These are phyloP conservation scores for Passiflora organensis DNA, from an alignment of 345 rosid genomes.

Conservation along the genomic window DNA sequence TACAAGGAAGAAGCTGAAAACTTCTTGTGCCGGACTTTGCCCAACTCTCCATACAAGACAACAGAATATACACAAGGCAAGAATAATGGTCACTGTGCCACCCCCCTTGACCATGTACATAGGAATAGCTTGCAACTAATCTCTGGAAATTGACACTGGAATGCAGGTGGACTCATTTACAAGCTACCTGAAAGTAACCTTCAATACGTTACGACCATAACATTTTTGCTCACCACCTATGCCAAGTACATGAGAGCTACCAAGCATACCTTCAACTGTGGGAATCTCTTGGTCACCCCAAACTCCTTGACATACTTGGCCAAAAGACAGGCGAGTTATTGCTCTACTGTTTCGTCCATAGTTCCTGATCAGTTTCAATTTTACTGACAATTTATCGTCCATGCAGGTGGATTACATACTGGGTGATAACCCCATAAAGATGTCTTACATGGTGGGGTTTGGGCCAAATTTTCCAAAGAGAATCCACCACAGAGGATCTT, in stretches of 20 bases:
- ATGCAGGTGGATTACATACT: slow-evolving; percentile 68
- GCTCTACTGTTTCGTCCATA: too few species aligned
- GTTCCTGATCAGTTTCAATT: background rate
- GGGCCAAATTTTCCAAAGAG: slow-evolving; percentile 60
- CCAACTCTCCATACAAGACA: slow-evolving; percentile 63
- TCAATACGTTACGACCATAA: slow-evolving; percentile 79
- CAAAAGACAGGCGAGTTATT: slow-evolving; percentile 49
- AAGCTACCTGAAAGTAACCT: slow-evolving; percentile 71
- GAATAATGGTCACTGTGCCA: too few species aligned
- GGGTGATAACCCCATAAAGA: slow-evolving; percentile 60
- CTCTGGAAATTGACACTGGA: too few species aligned
- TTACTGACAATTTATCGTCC: background rate
- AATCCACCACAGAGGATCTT: slow-evolving; percentile 85
- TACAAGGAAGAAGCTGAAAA: slow-evolving; percentile 65
- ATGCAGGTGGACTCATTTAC: slow-evolving; percentile 77
- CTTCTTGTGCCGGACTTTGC: slow-evolving; percentile 85
- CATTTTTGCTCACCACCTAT: slow-evolving; percentile 78
- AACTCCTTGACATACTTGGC: slow-evolving; percentile 45
- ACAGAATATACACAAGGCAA: slow-evolving; percentile 87
- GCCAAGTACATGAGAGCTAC: slow-evolving; percentile 72
- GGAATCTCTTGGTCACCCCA: slow-evolving; percentile 54
- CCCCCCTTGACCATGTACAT: too few species aligned
- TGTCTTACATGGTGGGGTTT: slow-evolving; percentile 95
- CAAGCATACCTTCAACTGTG: slow-evolving; percentile 58
- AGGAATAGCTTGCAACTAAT: too few species aligned